phyloP scores from a whole-genome alignment of 2,329 filamentous ascomycete genomes.

The Paraphaeosphaeria minitans region DNA sequence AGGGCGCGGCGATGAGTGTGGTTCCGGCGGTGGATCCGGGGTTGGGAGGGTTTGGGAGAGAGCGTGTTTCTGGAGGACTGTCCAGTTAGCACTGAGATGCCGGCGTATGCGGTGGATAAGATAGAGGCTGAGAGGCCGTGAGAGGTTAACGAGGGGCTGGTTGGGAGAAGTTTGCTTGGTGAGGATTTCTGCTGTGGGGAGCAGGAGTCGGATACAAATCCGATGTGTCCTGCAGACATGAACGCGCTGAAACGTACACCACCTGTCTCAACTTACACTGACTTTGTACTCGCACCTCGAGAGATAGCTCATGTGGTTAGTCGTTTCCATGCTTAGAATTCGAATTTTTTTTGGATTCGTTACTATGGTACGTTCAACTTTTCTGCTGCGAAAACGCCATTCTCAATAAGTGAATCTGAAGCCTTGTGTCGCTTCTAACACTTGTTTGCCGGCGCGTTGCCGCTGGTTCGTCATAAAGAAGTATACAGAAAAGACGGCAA shows the following conservation, averaged over 20 bases:
- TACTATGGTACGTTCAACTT: not conserved
- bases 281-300: no score
- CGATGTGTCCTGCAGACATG: no score
- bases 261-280: no score
- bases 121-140: constrained; percentile 34
- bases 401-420: constrained; percentile 53
- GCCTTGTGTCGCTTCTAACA: constrained; percentile 58
- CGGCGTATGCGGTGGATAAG: constrained; percentile 25
- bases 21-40: constrained; percentile 38
- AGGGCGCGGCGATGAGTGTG: constrained; percentile 45
- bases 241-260: no score
- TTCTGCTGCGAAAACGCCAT: not conserved
- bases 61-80: constrained; percentile 12
- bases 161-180: constrained; percentile 20
- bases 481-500: constrained; percentile 58
- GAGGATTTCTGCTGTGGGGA: not conserved
- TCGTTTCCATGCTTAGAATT: not conserved
- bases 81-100: constrained; percentile 4
- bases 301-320: not conserved
- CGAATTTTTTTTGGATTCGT: not conserved
- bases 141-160: constrained; percentile 22
- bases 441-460: constrained; percentile 53
- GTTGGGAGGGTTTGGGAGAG: constrained; percentile 31
- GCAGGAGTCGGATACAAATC: not conserved
- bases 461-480: constrained; percentile 59